Evolutionary conservation across 495 filamentous ascomycete species (phyloP), one percentile per base, ranked within the genome.

Genomic region (Daldinia concentrica): DNA sequence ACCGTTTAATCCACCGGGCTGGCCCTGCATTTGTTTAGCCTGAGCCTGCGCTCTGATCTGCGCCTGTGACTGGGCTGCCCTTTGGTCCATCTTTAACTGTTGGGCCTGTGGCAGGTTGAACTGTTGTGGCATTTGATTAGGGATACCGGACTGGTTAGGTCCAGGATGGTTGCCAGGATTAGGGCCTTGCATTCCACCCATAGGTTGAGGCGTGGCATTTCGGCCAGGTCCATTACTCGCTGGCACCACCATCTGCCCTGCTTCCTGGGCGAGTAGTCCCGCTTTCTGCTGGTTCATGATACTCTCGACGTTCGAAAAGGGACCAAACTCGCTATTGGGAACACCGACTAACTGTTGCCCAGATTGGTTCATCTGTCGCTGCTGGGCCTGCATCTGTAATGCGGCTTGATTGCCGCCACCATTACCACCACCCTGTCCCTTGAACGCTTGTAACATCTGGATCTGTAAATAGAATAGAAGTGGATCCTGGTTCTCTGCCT

Each of bases 181-280:
- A 17, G 82, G 77, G 24, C 66, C 79, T n/a, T 76, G 76, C 61
- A 80, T 57, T 27, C 76, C 80, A 27, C 74, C 75, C 70, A 84
- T 80, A 11, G 80, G 78, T 17, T 81, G 79, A 17, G 79, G 78
- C 5, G 82, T 81, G 9, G 74, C 74, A 64, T 81, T 81, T 45
- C 82, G 79, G 6, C 79, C 80, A n/a, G 82, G 79, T 30, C 81
- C 80, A 36, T 73, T 77, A 56, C 78, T 86, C 0, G 79, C 82
- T 34, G 85, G 85, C 0, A 87, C 85, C 3, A 86, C 84, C 67
- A 83, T 80, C 63, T 85, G 83, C 5, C 85, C 85, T 19, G 80
- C 76, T 70, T 83, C 74, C 67, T 85, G 79, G 9, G 85, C 83
- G 19, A 82, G 75, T 32, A 84, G 69, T 2, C 79, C 83, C 4